Evolutionary conservation across 306 rosid genomes (phyloP), one percentile per base, ranked within the genome.

Genomic region (Cyclanthera cordifolia): DNA sequence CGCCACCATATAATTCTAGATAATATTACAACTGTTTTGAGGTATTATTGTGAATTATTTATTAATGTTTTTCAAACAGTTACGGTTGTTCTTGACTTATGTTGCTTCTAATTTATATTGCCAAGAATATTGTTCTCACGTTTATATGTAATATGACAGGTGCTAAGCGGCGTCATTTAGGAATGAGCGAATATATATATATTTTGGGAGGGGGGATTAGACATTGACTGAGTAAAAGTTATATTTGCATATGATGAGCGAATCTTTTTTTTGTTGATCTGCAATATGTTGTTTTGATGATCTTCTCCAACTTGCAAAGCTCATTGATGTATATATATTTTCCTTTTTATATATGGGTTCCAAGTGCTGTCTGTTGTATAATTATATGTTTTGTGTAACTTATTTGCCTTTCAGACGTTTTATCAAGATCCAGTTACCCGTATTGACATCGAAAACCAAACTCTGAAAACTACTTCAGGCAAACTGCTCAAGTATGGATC

Each of bases 401-500:
- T 45, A 28, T n/a, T 53, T 73, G 34, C 8, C 70, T 20, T 75
- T 51, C 70, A 89, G 97, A 84, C 81, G 86, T 63, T 92, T 46
- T 89, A 89, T 82, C 78, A 80, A 75, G 95, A 89, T 79, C 95
- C 87, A 8, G 89, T 92, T 43, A 74, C 80, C 56, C 70, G 73
- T 68, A 71, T 92, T 70, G 93, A 92, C 72, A 81, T 80, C 49
- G 86, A 81, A 69, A 86, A 79, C 74, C 90, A 85, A 49, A 85
- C 89, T 39, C 67, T 92, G 83, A 82, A 81, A 4, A 89, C 96
- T 69, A 81, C 48, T 80, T 82, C 95, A 30, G 98, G 98, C 64
- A 92, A 89, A 77, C 81, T 82, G 66, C 84, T 92, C 0, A 87
- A 92, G 81, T 92, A 85, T 81, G 96, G 98, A 54, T 82, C 98